phyloP scores from a whole-genome alignment of 176 grass and related monocot species.

The Typha latifolia region DNA sequence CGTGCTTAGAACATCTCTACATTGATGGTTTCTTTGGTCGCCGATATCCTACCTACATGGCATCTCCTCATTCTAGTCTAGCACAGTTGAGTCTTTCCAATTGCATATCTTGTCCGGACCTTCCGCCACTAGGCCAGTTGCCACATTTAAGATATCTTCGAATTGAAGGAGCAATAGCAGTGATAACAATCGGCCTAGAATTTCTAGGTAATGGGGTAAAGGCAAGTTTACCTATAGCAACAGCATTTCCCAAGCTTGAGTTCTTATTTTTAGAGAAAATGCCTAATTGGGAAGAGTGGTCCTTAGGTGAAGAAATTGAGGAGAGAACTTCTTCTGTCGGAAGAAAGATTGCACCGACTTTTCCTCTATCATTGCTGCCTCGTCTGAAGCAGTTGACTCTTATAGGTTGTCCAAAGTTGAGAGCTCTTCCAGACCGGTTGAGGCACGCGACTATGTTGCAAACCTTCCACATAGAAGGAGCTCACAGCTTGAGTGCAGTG shows the following conservation, averaged over 20 bases:
- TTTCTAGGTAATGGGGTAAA: background rate
- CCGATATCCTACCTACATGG: constrained; percentile 5
- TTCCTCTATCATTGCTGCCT: constrained; percentile 1
- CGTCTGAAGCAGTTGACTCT: background rate
- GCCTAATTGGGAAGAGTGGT: constrained; percentile 34
- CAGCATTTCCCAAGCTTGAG: constrained; percentile 26
- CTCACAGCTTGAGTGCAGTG: constrained; percentile 9
- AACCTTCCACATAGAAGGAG: background rate
- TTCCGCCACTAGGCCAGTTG: constrained; percentile 21
- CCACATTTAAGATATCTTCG: constrained; percentile 14
- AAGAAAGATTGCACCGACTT: background rate
- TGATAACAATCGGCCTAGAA: constrained; percentile 16
- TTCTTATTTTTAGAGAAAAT: background rate
- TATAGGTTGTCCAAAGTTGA: background rate
- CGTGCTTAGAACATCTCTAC: background rate
- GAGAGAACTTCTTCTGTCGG: background rate
- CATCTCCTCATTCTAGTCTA: background rate
- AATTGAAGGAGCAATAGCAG: background rate
- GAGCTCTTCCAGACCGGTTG: constrained; percentile 19
- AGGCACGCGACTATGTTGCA: background rate
- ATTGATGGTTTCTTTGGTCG: constrained; percentile 2
- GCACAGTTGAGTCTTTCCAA: background rate
- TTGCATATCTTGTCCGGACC: background rate
- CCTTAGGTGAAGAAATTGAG: background rate
- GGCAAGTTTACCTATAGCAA: no score